Evolutionary conservation across 1,284 basidiomycete species (phyloP).

Genomic region (Lignosus rhinocerotis): DNA sequence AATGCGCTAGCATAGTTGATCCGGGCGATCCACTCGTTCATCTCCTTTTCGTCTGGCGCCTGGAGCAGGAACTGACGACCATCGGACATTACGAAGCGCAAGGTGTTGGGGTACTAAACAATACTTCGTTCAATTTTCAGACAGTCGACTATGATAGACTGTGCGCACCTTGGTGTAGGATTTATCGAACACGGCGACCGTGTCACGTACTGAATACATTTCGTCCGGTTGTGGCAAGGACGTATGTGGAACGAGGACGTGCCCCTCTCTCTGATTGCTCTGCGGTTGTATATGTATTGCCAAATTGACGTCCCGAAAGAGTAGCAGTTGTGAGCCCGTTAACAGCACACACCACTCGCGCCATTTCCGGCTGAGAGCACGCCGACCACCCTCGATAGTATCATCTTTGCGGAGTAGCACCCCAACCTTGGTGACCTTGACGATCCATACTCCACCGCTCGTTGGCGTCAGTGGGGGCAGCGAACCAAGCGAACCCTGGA

Average conservation of each 20-base stretch:
- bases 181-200: conserved; percentile 79
- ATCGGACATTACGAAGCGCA: conserved; percentile 78
- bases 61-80: conserved; percentile 85
- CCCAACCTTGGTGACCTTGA: conserved; percentile 85
- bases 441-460: conserved; percentile 43
- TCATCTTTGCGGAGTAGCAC: conserved; percentile 87
- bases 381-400: conserved; percentile 73
- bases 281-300: conserved; percentile 59
- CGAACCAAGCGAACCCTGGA: conserved; percentile 19
- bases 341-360: conserved; percentile 84
- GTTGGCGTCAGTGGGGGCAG: conserved; percentile 21
- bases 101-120: conserved; percentile 48
- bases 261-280: conserved; percentile 41
- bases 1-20: conserved; percentile 97
- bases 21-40: conserved; percentile 90
- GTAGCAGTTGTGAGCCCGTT: conserved; percentile 88
- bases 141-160: not conserved
- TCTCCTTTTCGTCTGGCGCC: conserved; percentile 68
- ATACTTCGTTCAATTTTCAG: not conserved
- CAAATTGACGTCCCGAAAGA: conserved; percentile 86
- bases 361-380: conserved; percentile 84
- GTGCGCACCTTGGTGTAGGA: conserved; percentile 69
- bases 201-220: conserved; percentile 76
- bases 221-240: conserved; percentile 85
- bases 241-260: conserved; percentile 49